phyloP scores from a whole-genome alignment of 2,329 filamentous ascomycete species.

The Ascochyta koolunga region DNA sequence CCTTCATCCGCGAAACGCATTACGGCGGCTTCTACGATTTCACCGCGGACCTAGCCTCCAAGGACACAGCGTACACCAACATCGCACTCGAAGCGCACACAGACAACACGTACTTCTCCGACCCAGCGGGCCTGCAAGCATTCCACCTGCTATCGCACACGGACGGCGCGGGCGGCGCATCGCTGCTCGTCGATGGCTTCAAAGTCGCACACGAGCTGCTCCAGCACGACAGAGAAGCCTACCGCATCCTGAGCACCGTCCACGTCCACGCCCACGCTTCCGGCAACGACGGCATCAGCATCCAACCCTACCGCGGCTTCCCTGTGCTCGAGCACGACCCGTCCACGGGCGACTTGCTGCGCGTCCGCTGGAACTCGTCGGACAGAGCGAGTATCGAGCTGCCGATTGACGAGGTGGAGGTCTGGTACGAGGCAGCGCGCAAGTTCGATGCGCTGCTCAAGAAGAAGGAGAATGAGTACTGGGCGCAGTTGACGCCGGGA shows the following conservation, averaged over 20 bases:
- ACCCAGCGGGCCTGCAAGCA: slow-evolving; percentile 87
- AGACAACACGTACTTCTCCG: slow-evolving; percentile 94
- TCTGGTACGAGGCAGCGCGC: slow-evolving; percentile 82
- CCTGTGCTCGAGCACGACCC: slow-evolving; percentile 73
- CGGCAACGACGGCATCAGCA: slow-evolving; percentile 82
- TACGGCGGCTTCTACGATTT: slow-evolving; percentile 91
- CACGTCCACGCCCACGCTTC: slow-evolving; percentile 80
- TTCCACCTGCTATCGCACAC: slow-evolving; percentile 90
- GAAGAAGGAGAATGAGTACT: slow-evolving; percentile 70
- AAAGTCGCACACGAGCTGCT: slow-evolving; percentile 68
- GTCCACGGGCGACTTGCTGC: slow-evolving; percentile 55
- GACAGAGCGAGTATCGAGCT: slow-evolving; percentile 75
- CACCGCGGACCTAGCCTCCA: slow-evolving; percentile 82
- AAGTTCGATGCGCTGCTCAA: slow-evolving; percentile 75
- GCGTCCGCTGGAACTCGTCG: slow-evolving; percentile 92
- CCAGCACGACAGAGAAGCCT: slow-evolving; percentile 61
- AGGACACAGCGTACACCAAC: slow-evolving; percentile 91
- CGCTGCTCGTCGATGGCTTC: slow-evolving; percentile 87
- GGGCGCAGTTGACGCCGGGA: slow-evolving; percentile 82
- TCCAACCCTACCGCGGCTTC: slow-evolving; percentile 72
- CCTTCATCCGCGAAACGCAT: slow-evolving; percentile 87
- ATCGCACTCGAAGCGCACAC: slow-evolving; percentile 84
- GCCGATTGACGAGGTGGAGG: slow-evolving; percentile 57
- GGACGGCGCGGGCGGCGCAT: slow-evolving; percentile 71
- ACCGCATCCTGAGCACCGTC: slow-evolving; percentile 61